A percentile compares a stretch with the other conserved stretches of the same genome.
Evolutionary conservation across 2,329 filamentous ascomycete species (phyloP).

Genomic region (Chaetomium olivaceum): DNA sequence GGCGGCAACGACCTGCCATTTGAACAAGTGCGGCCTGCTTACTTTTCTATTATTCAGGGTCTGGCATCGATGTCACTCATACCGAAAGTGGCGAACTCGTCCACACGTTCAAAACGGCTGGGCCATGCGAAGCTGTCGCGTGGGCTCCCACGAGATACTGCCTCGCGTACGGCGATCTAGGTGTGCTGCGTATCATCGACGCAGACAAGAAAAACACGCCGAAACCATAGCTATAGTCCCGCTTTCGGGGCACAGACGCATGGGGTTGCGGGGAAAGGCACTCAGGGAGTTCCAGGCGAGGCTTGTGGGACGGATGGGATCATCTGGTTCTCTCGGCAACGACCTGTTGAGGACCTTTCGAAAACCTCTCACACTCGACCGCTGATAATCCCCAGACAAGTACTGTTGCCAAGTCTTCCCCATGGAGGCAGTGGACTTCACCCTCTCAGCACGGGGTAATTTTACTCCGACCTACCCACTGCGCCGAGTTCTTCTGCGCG

Average conservation of each 20-base stretch:
- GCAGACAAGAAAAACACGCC: conserved; percentile 44
- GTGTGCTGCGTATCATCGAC: conserved; percentile 67
- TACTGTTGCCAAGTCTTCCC: neutral
- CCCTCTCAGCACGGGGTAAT: conserved; percentile 27
- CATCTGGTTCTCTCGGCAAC: neutral
- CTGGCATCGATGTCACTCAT: conserved; percentile 69
- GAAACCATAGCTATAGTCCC: neutral
- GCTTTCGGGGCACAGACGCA: neutral
- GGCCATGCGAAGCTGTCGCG: conserved; percentile 65
- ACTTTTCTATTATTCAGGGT: conserved; percentile 42
- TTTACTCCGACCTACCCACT: conserved; percentile 20
- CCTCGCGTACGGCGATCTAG: conserved; percentile 71
- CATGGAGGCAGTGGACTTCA: neutral
- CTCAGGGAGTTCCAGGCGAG: neutral
- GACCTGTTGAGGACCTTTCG: neutral
- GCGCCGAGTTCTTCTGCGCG: neutral
- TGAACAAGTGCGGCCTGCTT: conserved; percentile 20
- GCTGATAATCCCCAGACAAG: no score
- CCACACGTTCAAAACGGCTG: conserved; percentile 68
- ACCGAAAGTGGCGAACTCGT: conserved; percentile 73
- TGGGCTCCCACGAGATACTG: conserved; percentile 77
- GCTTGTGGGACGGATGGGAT: neutral
- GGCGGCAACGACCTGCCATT: conserved; percentile 21
- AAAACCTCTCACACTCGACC: neutral
- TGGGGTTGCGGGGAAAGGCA: neutral